Evolutionary conservation across 805 yeast species (phyloP), one percentile per base, ranked within the genome.

Genomic region (Isabelozyma rhagii): DNA sequence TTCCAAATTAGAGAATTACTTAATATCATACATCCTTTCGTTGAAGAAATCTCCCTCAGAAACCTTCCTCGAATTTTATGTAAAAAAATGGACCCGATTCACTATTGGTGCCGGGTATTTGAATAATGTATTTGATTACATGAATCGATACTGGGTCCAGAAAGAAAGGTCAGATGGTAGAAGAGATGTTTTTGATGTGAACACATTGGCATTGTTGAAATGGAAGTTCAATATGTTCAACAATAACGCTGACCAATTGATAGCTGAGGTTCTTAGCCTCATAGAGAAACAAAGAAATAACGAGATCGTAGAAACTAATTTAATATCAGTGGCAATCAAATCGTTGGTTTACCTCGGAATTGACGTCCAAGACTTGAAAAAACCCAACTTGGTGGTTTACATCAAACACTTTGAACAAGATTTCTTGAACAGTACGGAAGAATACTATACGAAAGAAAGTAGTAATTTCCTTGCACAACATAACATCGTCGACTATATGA

Each of bases 61-160:
- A 58, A 71, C 85, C 1, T 87, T 90, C 58, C 73, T 92, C 48
- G 87, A 84, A 52, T 89, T 88, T 62, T 94, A 94, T 61, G 96
- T 89, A 43, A 78, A 84, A 61, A 82, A 86, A 55, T 96, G 98
- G 97, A 83, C 84, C 54, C 80, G 98, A 52, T 94, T 80, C 65
- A 83, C 96, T 18, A 83, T 89, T 47, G 98, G 98, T 27, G 96
- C 98, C 1, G 87, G 91, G 13, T 88, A 89, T 67, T 71, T 94
- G 65, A 91, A 90, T 66, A 94, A 96, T 64, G 92, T 96, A 5
- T 89, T 94, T 61, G 97, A 93, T 66, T 94, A 94, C 68, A 84
- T 94, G 81, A 94, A 94, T 68, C 81, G 98, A 53, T 94, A 93
- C 69, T 94, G 99, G 99, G 97, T 96, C 42, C 88, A 87, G 58